Base-by-base conservation (phyloP, 2,329 filamentous ascomycete species). In the Chlorencoelia australis region DNA sequence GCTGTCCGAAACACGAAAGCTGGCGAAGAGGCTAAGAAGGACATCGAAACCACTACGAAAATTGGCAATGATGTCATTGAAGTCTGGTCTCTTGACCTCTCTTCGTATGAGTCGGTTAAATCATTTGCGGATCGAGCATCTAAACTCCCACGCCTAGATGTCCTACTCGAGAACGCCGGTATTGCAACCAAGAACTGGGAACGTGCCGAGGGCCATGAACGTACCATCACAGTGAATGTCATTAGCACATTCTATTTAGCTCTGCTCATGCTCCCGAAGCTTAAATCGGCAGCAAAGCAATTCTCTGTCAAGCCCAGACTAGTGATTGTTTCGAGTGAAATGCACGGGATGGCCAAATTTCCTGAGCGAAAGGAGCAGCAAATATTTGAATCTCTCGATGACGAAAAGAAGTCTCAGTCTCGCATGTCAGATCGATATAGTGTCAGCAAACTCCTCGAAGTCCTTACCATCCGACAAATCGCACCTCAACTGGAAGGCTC, bases 401-500 rank as follows among this genome's bases (percentile, higher is more conserved):
- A 37, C 9, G 18, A 34, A 15, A 6, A n/a, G 7, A 20, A n/a
- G 16, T 11, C 13, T 10, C 19, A 10, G 16, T 16, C 30, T 11
- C 30, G 17, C 10, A 31, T 31, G 30, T 11, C 5, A 7, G 30
- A 31, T 18, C 19, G 67, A 25, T 71, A 72, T 45, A 49, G 48
- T 8, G 43, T 59, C 15, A 64, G 60, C 34, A 72, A 72, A 47
- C 51, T 71, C 9, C 51, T 71, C 10, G 58, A 68, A 45, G 55
- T 71, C 5, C 50, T 69, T 8, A 41, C 54, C n/a, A 52, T 60
- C 7, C 60, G 65, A 15, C 59, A 63, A 24, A 46, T 66, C 18
- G 59, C 53, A 9, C 37, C 50, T 4, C 49, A 53, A 5, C 40
- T 57, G 1, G 35, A 41, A 8, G 43, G 51, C 25, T 27, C 48